A percentile compares a stretch with the other conserved stretches of the same genome.
phyloP scores from a whole-genome alignment of 306 rosid species.

The Fragaria vesca region DNA sequence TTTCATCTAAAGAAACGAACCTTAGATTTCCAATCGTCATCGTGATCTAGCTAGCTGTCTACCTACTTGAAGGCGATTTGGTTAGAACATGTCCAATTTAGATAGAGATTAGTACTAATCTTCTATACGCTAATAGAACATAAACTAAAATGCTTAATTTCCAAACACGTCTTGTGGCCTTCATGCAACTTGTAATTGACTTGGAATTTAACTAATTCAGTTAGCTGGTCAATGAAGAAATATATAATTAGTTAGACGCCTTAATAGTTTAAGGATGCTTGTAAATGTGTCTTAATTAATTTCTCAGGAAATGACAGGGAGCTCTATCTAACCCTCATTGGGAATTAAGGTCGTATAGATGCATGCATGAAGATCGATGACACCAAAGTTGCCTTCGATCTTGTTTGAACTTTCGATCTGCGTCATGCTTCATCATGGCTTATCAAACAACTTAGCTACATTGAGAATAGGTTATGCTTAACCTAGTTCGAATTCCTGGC shows the following conservation, averaged over 20 bases:
- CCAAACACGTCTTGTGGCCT: constrained; percentile 1
- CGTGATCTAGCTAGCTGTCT: background rate
- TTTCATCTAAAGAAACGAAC: background rate
- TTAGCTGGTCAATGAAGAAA: background rate
- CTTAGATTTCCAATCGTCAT: background rate
- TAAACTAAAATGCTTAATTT: background rate
- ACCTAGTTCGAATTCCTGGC: too few relatives aligned
- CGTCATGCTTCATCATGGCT: background rate
- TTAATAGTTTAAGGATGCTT: background rate
- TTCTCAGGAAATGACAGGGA: background rate
- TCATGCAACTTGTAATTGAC: background rate
- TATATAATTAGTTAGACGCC: background rate
- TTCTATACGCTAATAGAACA: background rate
- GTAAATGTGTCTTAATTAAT: background rate
- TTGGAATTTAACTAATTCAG: background rate
- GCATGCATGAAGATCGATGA: background rate
- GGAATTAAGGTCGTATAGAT: background rate
- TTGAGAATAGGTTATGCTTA: background rate
- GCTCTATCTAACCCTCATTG: background rate
- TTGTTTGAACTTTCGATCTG: background rate
- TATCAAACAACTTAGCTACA: background rate
- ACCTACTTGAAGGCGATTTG: background rate
- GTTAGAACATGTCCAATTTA: background rate
- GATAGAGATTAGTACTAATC: background rate
- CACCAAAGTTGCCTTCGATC: background rate